Percentiles rank a stretch among this genome's conserved stretches.
Evolutionary conservation across 768 basidiomycete species (phyloP).

Genomic region (Sarcodon aspratus): DNA sequence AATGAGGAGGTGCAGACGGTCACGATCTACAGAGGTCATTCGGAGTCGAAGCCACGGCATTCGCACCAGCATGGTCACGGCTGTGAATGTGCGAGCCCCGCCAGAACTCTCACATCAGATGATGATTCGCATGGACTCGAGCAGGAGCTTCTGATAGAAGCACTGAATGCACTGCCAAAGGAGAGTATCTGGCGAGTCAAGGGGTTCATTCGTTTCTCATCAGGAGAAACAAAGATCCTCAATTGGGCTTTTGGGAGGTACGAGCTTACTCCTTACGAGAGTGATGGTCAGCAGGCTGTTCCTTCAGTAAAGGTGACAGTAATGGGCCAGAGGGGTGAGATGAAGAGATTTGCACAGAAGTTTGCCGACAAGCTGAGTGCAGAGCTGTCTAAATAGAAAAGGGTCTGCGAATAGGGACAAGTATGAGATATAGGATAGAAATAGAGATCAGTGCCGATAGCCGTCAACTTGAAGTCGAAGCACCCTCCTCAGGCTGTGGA

Average conservation of each 20-base stretch:
- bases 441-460: no score
- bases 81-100: slow-evolving; percentile 1
- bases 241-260: slow-evolving; percentile 94
- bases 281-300: slow-evolving; percentile 15
- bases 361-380: slow-evolving; percentile 39
- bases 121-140: slow-evolving; percentile 19
- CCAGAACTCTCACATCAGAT: slow-evolving; percentile 1
- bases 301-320: slow-evolving; percentile 56
- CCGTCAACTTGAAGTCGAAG: no score
- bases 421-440: no score
- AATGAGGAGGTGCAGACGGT: slow-evolving; percentile 83
- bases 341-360: slow-evolving; percentile 40
- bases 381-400: slow-evolving; percentile 15
- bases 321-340: slow-evolving; percentile 87
- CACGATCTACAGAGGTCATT: slow-evolving; percentile 40
- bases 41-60: slow-evolving; percentile 8
- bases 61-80: slow-evolving; percentile 10
- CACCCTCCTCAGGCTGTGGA: background rate
- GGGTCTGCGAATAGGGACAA: background rate
- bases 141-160: slow-evolving; percentile 27
- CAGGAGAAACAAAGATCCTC: slow-evolving; percentile 37
- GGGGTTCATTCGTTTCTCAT: slow-evolving; percentile 57
- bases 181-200: slow-evolving; percentile 78
- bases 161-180: slow-evolving; percentile 45
- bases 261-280: slow-evolving; percentile 38